Base-by-base conservation (phyloP, 2,329 filamentous ascomycete genomes). In the Tolypocladium amazonense region DNA sequence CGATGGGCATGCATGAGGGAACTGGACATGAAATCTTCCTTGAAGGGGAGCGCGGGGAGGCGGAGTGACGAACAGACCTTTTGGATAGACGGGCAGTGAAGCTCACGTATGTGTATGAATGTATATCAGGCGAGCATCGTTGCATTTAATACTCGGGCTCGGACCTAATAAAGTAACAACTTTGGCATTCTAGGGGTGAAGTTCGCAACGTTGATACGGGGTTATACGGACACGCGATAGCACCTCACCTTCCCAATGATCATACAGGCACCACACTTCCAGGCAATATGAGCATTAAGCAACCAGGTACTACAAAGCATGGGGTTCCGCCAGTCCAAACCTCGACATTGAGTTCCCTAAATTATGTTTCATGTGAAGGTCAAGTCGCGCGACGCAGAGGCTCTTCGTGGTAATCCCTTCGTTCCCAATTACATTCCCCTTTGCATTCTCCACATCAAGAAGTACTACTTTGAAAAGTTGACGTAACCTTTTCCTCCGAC, bases 21-120 rank as follows among this genome's bases (percentile, higher is more conserved):
- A 75, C 85, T 65, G 86, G 86, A 0, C 84, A 88, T 68, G 85
- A 88, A 69, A 82, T 88, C 54, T 77, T 84, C 76, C 69, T 88
- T 1, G 82, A 86, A 33, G 85, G 84, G 0, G 85, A 88, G 50
- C 30, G 20, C 11, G 50, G 37, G 14, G 30, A 23, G 18, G 11
- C 18, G 2, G n/a, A 9, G 50, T 35, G 23, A 37, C 37, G 30
- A 27, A 12, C 14, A n/a, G 30, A 15, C 2, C n/a, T 23, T 33
- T 37, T 35, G 50, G 20, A 35, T 37, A 54, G 50, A 53, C 20
- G 30, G 20, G 30, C 30, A 15, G 30, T 14, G 20, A 37, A 54
- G 30, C 50, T 11, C 2, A 54, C 30, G 14, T 15, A 35, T 35
- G 47, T 33, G 30, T 8, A 23, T 33, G 47, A 14, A 7, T 53